Evolutionary conservation across 208 protist genomes (phyloP), one percentile per base, ranked within the genome.

Genomic region (Acanthamoeba lenticulata): DNA sequence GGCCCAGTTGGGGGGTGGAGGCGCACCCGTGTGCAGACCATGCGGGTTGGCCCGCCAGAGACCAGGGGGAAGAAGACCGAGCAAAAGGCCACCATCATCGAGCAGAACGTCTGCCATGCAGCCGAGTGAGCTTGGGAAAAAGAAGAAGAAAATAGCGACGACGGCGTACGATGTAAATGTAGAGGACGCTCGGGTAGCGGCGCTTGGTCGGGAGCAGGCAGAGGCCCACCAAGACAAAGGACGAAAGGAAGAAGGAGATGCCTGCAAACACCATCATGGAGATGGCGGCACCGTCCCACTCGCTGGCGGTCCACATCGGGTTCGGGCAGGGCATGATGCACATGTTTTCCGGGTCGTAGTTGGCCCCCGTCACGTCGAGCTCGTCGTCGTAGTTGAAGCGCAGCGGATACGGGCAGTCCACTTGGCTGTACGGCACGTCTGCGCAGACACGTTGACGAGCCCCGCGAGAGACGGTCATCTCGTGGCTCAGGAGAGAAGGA

Each of bases 341-440:
- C 24, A 91, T 91, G 21, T 42, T 29, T 21, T 49, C 24, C 11
- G 17, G 34, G n/a, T 62, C 45, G 55, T 91, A 91, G 27, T 15
- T 40, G 11, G 85, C 27, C 15, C 2, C 85, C 13, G 85, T 52
- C 32, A 91, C 44, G 15, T 34, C 40, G 32, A n/a, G 52, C 49
- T 91, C 85, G 4, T 72, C 85, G 42, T 91, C 57, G 4, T 44
- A 4, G 40, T 91, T 72, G 60, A 42, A 91, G 17, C n/a, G 9
- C 11, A 91, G 52, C 21, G 85, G 85, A 15, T 91, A 72, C n/a
- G 85, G 85, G 60, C 85, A 91, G 85, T 91, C 85, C 85, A 91
- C 85, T 40, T 91, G 38, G 38, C 85, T 69, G 85, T 91, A 91
- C 40, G 85, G 85, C 60, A 72, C 57, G 52, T 34, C 85, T 91